These are phyloP conservation scores for Teratosphaeriaceae sp. DNA, from an alignment of 2,329 filamentous ascomycete species.

Conservation along the genomic window DNA sequence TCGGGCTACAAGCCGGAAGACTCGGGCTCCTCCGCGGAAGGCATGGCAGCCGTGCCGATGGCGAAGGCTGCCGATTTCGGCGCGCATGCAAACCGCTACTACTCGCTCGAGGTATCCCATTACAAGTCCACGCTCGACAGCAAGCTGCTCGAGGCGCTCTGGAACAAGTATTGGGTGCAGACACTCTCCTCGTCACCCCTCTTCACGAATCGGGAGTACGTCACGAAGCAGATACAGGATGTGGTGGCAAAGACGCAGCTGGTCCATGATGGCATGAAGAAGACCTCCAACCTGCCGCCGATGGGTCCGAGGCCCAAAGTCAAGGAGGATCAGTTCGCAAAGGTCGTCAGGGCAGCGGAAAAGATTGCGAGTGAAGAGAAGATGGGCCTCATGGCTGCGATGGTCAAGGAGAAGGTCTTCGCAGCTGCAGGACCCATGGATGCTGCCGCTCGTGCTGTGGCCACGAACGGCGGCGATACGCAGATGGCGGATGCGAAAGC, in stretches of 20 bases:
- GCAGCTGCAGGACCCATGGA: conserved; percentile 16
- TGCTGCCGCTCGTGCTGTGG: conserved; percentile 9
- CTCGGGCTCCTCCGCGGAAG: conserved; percentile 41
- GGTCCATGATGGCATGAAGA: conserved; percentile 29
- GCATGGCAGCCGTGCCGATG: conserved; percentile 75
- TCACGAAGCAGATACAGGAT: conserved; percentile 86
- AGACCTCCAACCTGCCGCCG: conserved; percentile 18
- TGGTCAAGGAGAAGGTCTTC: conserved; percentile 60
- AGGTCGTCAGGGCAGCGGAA: conserved; percentile 55
- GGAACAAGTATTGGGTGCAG: conserved; percentile 99
- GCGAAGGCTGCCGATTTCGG: conserved; percentile 94
- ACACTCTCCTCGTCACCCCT: conserved; percentile 88
- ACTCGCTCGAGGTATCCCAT: conserved; percentile 82
- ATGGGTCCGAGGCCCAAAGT: conserved; percentile 23
- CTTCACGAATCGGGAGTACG: conserved; percentile 87
- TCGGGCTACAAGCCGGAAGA: conserved; percentile 57
- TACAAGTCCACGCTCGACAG: conserved; percentile 91
- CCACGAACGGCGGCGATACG: conserved; percentile 21
- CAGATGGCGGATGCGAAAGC: conserved; percentile 12
- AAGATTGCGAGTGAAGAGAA: conserved; percentile 56
- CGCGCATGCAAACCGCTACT: conserved; percentile 84
- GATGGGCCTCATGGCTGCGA: conserved; percentile 55
- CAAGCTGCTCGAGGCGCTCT: conserved; percentile 78
- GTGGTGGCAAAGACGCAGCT: conserved; percentile 69
- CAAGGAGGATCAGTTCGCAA: conserved; percentile 47